These are phyloP conservation scores for Erythrobasidium yunnanense DNA, from an alignment of 768 basidiomycete species.

Conservation along the genomic window DNA sequence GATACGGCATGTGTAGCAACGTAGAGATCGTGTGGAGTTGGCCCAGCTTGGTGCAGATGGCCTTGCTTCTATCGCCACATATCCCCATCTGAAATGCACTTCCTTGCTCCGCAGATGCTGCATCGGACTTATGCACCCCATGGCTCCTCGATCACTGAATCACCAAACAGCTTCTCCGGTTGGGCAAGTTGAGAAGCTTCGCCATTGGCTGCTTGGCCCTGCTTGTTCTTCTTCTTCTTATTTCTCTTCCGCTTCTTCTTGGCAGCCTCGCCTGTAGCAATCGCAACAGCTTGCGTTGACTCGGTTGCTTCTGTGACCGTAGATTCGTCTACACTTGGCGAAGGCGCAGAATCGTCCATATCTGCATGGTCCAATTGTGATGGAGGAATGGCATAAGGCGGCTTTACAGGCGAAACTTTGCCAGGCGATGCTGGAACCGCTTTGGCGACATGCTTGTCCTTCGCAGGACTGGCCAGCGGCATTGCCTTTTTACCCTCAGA, in stretches of 20 bases:
- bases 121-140: too few relatives aligned
- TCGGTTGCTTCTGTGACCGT: slow-evolving; percentile 8
- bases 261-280: background rate
- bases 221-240: slow-evolving; percentile 18
- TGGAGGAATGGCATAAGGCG: background rate
- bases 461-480: too few relatives aligned
- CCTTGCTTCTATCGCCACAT: too few relatives aligned
- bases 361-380: background rate
- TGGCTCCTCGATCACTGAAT: slow-evolving; percentile 6
- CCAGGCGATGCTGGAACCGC: too few relatives aligned
- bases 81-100: too few relatives aligned
- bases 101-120: too few relatives aligned
- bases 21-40: too few relatives aligned
- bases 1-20: too few relatives aligned
- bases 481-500: too few relatives aligned
- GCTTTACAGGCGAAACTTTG: background rate
- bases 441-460: too few relatives aligned
- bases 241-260: slow-evolving; percentile 7
- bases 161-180: slow-evolving; percentile 9
- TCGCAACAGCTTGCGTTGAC: too few relatives aligned
- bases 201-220: background rate
- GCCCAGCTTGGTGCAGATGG: too few relatives aligned
- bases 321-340: background rate
- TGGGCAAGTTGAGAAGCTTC: background rate
- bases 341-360: background rate